phyloP scores from a whole-genome alignment of 805 yeast genomes.

The Geotrichum ghanense region DNA sequence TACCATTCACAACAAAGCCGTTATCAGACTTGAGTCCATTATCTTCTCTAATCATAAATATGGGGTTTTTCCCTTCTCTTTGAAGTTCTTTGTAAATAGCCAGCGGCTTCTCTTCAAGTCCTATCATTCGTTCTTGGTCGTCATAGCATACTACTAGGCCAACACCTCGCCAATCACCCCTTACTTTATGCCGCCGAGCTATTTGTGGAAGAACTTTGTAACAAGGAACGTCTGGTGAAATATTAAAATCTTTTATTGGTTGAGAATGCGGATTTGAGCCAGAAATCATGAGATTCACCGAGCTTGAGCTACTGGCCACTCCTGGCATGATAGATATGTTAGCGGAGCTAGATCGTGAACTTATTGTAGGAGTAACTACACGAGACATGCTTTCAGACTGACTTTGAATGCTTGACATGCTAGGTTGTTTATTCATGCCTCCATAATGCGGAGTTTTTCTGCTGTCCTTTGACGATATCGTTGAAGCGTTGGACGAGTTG shows the following conservation, averaged over 20 bases:
- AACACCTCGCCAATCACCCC: slow-evolving; percentile 78
- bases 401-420: background rate
- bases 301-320: background rate
- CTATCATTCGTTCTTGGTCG: slow-evolving; percentile 75
- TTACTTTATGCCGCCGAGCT: slow-evolving; percentile 70
- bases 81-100: slow-evolving; percentile 71
- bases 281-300: background rate
- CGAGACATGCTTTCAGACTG: background rate
- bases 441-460: slow-evolving; percentile 2
- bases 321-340: background rate
- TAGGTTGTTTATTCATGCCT: background rate
- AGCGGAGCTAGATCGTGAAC: background rate
- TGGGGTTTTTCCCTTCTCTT: slow-evolving; percentile 79
- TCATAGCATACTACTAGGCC: slow-evolving; percentile 85
- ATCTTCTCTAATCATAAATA: slow-evolving; percentile 80
- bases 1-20: slow-evolving; percentile 13
- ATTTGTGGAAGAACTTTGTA: slow-evolving; percentile 80
- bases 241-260: slow-evolving; percentile 72
- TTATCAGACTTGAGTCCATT: slow-evolving; percentile 32
- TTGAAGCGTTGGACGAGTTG: slow-evolving; percentile 6
- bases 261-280: slow-evolving; percentile 3
- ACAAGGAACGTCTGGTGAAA: slow-evolving; percentile 86
- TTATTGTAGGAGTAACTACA: slow-evolving; percentile 1
- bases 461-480: background rate
- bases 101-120: slow-evolving; percentile 82